Evolutionary conservation across 202 grass and related monocot species (phyloP).

Genomic region (Schoenoplectus tabernaemontani): DNA sequence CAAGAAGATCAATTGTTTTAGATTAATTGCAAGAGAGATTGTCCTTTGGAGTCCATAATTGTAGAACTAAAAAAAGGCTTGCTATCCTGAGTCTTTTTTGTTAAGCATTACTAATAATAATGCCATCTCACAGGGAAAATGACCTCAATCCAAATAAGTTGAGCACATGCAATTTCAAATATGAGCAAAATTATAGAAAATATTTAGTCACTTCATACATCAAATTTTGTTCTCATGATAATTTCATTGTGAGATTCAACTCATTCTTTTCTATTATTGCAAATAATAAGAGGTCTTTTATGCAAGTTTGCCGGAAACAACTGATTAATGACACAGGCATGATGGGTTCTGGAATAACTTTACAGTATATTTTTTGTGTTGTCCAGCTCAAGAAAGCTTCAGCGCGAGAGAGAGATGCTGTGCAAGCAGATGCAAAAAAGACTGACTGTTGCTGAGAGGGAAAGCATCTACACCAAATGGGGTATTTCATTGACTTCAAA

Average conservation of each 20-base stretch:
- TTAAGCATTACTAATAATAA: not conserved
- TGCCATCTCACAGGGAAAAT: not conserved
- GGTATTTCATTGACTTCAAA: constrained; percentile 67
- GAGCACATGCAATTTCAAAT: not conserved
- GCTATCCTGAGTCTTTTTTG: not conserved
- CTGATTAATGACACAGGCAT: not conserved
- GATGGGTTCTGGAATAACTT: constrained; percentile 17
- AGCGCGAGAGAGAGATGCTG: constrained; percentile 82
- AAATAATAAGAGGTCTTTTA: not conserved
- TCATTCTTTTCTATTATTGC: not conserved
- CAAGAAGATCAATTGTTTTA: not conserved
- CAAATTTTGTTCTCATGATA: not conserved
- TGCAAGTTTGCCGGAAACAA: not conserved
- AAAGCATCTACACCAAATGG: constrained; percentile 89
- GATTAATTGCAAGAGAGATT: not conserved
- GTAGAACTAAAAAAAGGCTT: not conserved
- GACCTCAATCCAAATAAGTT: not conserved
- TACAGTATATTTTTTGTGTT: not conserved
- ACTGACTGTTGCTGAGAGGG: constrained; percentile 56
- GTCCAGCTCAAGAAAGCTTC: constrained; percentile 62
- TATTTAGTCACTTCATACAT: not conserved
- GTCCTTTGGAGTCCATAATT: not conserved
- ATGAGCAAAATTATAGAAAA: not conserved
- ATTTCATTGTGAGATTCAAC: not conserved
- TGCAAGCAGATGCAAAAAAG: constrained; percentile 78